phyloP scores from a whole-genome alignment of 129 eudicot genomes.

The Pulicaria dysenterica region DNA sequence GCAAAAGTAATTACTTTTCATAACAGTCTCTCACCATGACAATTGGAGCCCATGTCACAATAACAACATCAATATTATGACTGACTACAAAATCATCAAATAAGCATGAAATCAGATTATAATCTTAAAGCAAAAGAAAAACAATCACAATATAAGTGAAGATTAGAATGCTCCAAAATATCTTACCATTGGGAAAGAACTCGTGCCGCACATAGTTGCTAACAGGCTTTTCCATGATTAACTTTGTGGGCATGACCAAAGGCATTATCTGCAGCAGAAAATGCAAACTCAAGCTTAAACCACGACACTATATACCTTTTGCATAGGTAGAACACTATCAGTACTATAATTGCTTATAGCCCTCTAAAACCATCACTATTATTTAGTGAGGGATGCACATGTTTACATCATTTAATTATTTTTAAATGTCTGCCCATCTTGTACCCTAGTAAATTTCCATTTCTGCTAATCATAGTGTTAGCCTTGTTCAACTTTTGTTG shows the following conservation, averaged over 20 bases:
- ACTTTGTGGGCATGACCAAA: conserved; percentile 72
- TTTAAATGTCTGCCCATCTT: no score
- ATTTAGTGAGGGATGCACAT: no score
- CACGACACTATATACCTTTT: conserved; percentile 5
- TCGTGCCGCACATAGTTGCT: conserved; percentile 89
- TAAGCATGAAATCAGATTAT: conserved; percentile 12
- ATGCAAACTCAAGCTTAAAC: conserved; percentile 26
- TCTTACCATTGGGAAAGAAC: conserved; percentile 87
- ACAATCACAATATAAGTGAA: conserved; percentile 17
- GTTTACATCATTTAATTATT: no score
- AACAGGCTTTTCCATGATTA: conserved; percentile 62
- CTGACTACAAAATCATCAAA: conserved; percentile 58
- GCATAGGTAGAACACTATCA: no score
- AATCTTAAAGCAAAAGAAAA: neutral
- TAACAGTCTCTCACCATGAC: conserved; percentile 66
- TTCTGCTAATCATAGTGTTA: no score
- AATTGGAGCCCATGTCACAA: conserved; percentile 93
- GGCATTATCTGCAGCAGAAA: conserved; percentile 69
- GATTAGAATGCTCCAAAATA: neutral
- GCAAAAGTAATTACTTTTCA: conserved; percentile 7
- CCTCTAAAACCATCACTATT: no score
- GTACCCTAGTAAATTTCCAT: no score
- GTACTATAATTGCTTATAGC: no score
- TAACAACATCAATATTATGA: conserved; percentile 73
- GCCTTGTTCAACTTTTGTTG: no score